phyloP scores from a whole-genome alignment of 2,329 filamentous ascomycete species.

The Colletotrichum chlorophyti region DNA sequence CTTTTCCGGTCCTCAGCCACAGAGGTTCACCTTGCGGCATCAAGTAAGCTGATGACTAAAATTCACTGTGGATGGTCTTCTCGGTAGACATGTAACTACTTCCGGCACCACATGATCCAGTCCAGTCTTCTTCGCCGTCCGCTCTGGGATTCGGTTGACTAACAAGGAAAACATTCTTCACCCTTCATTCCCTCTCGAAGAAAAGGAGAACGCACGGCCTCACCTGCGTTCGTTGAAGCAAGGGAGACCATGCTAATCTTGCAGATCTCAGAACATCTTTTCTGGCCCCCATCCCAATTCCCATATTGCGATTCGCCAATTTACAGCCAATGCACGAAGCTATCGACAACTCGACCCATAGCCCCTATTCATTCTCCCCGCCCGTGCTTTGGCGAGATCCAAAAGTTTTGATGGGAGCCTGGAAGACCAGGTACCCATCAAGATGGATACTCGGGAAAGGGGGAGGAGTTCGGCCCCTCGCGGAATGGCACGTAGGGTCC shows the following conservation, averaged over 20 bases:
- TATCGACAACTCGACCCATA: not conserved
- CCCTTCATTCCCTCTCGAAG: not conserved
- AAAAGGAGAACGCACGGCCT: not conserved
- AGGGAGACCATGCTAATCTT: not conserved
- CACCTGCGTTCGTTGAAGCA: not conserved
- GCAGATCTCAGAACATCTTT: slow-evolving; percentile 2
- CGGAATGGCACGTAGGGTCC: slow-evolving; percentile 1
- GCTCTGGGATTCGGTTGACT: not conserved
- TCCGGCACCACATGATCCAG: too few species aligned
- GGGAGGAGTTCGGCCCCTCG: not conserved
- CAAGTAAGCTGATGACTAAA: too few species aligned
- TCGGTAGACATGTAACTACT: too few species aligned
- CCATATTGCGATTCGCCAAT: not conserved
- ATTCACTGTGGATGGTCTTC: too few species aligned
- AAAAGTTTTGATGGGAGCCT: not conserved
- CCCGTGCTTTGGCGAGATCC: too few species aligned
- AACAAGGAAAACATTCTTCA: not conserved
- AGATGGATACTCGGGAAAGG: not conserved
- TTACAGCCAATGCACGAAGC: not conserved
- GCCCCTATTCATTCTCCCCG: not conserved
- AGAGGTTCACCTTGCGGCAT: not conserved
- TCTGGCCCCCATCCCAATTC: not conserved
- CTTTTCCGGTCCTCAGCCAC: too few species aligned
- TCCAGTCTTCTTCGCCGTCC: not conserved
- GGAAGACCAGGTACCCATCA: not conserved